Percentiles rank a stretch among this genome's conserved stretches.
Evolutionary conservation across 176 grass and related monocot species (phyloP).

Genomic region (Triticum timopheevii): DNA sequence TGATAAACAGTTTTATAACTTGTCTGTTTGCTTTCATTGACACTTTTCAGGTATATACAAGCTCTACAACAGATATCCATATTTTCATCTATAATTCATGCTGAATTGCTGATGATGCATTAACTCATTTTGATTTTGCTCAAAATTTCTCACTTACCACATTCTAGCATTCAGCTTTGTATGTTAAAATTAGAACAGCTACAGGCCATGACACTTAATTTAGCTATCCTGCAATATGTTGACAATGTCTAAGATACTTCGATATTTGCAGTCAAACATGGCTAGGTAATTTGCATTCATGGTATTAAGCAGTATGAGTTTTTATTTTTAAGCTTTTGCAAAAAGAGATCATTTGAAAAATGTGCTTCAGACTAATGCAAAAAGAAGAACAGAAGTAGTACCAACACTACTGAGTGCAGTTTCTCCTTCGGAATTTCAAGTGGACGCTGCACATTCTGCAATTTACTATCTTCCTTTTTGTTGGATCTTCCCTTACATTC

Average conservation of each 20-base stretch:
- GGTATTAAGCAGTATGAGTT: background rate
- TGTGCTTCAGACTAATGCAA: slow-evolving; percentile 11
- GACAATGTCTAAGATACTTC: slow-evolving; percentile 18
- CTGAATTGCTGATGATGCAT: slow-evolving; percentile 18
- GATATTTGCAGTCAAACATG: slow-evolving; percentile 1
- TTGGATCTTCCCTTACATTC: slow-evolving; percentile 47
- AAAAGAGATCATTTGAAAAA: background rate
- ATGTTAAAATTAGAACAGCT: background rate
- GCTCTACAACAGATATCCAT: background rate
- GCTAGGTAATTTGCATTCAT: slow-evolving; percentile 4
- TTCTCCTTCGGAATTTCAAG: slow-evolving; percentile 46
- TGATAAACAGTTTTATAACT: background rate
- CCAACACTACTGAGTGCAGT: slow-evolving; percentile 78
- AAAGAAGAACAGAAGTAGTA: slow-evolving; percentile 36
- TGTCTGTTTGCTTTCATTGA: background rate
- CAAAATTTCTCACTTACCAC: background rate
- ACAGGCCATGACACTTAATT: background rate
- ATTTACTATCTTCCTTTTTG: slow-evolving; percentile 62
- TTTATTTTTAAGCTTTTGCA: background rate
- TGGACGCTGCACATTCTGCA: slow-evolving; percentile 41
- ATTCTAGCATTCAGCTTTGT: background rate
- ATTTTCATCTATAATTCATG: background rate
- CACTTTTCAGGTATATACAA: background rate
- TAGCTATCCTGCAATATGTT: background rate
- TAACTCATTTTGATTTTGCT: background rate